Base-by-base conservation (phyloP, 2,329 filamentous ascomycete species). In the Nemania bipapillata region DNA sequence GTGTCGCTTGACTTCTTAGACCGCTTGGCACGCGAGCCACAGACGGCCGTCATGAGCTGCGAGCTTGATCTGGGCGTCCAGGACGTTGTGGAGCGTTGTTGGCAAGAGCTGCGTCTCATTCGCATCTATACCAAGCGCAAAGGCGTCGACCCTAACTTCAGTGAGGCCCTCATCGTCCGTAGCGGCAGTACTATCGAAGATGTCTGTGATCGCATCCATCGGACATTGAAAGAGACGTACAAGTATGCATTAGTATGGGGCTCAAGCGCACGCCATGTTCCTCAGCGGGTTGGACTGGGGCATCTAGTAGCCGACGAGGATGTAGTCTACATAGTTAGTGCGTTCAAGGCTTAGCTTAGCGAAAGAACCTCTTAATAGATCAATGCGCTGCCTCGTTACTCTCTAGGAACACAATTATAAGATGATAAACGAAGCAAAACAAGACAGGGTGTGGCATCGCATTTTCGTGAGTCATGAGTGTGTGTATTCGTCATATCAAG, bases 161-260 rank as follows among this genome's bases (percentile, higher is more conserved):
- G 81, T 69, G 96, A 99, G 82, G 96, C 96, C 0, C 82, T 99
- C 76, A 99, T 99, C 78, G 96, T 99, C 73, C 87, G 96, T 66
- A 90, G 86, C 78, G 92, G 94, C 75, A 93, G 92, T 77, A 93
- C 90, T 12, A 94, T 99, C 77, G 96, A 98, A 82, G 95, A 99
- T 80, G 96, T 99, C 9, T 99, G 96, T 81, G 96, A 99, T 81
- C 90, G 93, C 75, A 92, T 99, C 74, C 96, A 99, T 83, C 87
- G 96, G 70, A 96, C 90, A 28, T 84, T 99, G 73, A 99, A 98
- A 87, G 96, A 99, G 71, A 97, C 94, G 4, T 99, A 98, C 87
- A 99, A 98, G 85, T 97, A 98, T 83, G 96, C 96, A 2, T 83
- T 98, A 73, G 96, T 99, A 0, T 99, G 96, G 96, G 96, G 96